These are phyloP conservation scores for Colletotrichum musae DNA, from an alignment of 2,329 filamentous ascomycete species.

Conservation along the genomic window DNA sequence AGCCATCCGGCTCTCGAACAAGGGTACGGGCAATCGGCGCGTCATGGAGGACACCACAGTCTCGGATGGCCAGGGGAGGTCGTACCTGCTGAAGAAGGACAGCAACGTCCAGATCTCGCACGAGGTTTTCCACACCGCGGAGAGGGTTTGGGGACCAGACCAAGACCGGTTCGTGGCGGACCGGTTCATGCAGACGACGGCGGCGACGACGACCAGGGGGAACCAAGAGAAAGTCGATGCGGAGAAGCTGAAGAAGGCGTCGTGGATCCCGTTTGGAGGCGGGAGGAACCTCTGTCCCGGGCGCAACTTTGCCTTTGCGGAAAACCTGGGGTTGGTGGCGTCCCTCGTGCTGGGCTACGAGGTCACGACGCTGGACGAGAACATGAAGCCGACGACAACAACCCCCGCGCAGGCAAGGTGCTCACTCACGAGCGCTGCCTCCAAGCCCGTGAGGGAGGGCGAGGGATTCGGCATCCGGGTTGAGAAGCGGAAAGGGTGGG, in stretches of 20 bases:
- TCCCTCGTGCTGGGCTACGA: slow-evolving; percentile 51
- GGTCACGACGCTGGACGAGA: slow-evolving; percentile 41
- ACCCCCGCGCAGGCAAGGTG: neutral
- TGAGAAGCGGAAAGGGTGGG: slow-evolving; percentile 34
- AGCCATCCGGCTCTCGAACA: slow-evolving; percentile 57
- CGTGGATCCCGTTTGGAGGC: slow-evolving; percentile 64
- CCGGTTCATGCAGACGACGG: slow-evolving; percentile 46
- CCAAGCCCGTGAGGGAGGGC: slow-evolving; percentile 20
- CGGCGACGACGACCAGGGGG: neutral
- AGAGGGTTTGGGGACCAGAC: slow-evolving; percentile 42
- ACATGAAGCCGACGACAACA: neutral
- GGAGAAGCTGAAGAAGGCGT: slow-evolving; percentile 45
- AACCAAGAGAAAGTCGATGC: slow-evolving; percentile 21
- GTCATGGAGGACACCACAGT: slow-evolving; percentile 57
- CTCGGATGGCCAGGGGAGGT: slow-evolving; percentile 43
- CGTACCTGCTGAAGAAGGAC: slow-evolving; percentile 50
- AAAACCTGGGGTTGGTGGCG: slow-evolving; percentile 50
- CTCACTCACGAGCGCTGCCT: neutral
- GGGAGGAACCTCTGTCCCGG: slow-evolving; percentile 62
- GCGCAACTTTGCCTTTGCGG: slow-evolving; percentile 51
- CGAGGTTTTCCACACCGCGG: slow-evolving; percentile 44
- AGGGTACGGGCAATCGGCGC: slow-evolving; percentile 55
- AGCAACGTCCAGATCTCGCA: slow-evolving; percentile 46
- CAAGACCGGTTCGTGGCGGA: slow-evolving; percentile 46
- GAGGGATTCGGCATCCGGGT: slow-evolving; percentile 27